These are phyloP conservation scores for Apiospora saccharicola DNA, from an alignment of 2,329 filamentous ascomycete species.

Conservation along the genomic window DNA sequence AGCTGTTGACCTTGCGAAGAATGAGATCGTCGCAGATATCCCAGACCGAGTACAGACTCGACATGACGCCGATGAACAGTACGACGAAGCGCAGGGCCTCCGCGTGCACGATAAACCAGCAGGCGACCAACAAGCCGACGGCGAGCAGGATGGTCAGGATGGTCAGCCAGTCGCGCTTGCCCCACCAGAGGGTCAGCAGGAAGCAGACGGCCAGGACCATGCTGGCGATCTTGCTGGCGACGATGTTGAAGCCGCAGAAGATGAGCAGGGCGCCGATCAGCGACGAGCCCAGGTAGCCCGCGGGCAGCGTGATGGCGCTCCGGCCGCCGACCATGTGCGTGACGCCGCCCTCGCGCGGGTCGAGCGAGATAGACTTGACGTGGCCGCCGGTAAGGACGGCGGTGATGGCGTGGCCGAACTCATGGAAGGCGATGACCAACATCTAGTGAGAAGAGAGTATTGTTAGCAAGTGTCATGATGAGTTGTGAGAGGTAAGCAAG, in stretches of 20 bases:
- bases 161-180: conserved; percentile 79
- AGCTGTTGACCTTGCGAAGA: conserved; percentile 79
- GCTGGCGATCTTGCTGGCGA: conserved; percentile 80
- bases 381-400: conserved; percentile 75
- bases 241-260: conserved; percentile 83
- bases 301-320: conserved; percentile 74
- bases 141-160: conserved; percentile 74
- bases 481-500: not conserved
- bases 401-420: conserved; percentile 74
- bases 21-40: conserved; percentile 87
- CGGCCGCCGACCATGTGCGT: conserved; percentile 80
- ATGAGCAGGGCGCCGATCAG: conserved; percentile 80
- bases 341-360: conserved; percentile 79
- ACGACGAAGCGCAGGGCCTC: conserved; percentile 77
- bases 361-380: conserved; percentile 77
- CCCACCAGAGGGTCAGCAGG: conserved; percentile 83
- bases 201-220: conserved; percentile 78
- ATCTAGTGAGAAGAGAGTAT: conserved; percentile 58
- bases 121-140: conserved; percentile 74
- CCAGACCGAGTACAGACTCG: conserved; percentile 81
- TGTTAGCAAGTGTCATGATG: not conserved
- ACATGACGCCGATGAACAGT: conserved; percentile 85
- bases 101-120: conserved; percentile 82
- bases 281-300: conserved; percentile 79
- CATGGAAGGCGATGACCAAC: conserved; percentile 85